Conservation (phyloP, 352 stramenopile genomes). For the Phytophthora fragariaefolia region DNA sequence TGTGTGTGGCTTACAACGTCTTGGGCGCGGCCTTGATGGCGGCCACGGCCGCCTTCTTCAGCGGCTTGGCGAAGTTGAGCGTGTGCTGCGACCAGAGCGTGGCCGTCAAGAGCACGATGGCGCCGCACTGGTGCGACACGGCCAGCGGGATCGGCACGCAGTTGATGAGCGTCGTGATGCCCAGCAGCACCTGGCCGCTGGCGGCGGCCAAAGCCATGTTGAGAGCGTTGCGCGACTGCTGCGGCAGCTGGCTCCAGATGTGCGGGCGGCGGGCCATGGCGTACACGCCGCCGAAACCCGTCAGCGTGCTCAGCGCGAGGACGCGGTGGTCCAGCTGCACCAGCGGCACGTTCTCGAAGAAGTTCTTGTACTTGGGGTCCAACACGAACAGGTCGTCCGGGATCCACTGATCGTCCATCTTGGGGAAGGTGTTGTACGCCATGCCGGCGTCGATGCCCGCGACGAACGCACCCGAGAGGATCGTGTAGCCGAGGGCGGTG, state of each 20-base stretch:
- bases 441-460: slow-evolving; percentile 98
- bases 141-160: slow-evolving; percentile 97
- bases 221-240: slow-evolving; percentile 74
- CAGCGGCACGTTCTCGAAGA: slow-evolving; percentile 98
- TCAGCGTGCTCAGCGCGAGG: slow-evolving; percentile 93
- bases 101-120: slow-evolving; percentile 94
- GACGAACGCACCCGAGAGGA: slow-evolving; percentile 94
- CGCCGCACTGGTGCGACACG: slow-evolving; percentile 96
- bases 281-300: slow-evolving; percentile 73
- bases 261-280: slow-evolving; percentile 68
- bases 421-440: slow-evolving; percentile 98
- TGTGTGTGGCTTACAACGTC: slow-evolving; percentile 35
- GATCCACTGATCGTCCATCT: slow-evolving; percentile 96
- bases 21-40: slow-evolving; percentile 48
- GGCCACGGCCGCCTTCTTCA: slow-evolving; percentile 48
- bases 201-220: slow-evolving; percentile 82
- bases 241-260: slow-evolving; percentile 89
- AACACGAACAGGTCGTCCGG: slow-evolving; percentile 93
- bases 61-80: slow-evolving; percentile 84
- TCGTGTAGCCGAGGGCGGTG: slow-evolving; percentile 80
- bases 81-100: slow-evolving; percentile 93
- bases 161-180: slow-evolving; percentile 96
- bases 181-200: slow-evolving; percentile 91
- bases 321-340: slow-evolving; percentile 98
- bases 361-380: slow-evolving; percentile 93